These are phyloP conservation scores for Cornus suecica DNA, from an alignment of 148 eudicot genomes.

Conservation along the genomic window DNA sequence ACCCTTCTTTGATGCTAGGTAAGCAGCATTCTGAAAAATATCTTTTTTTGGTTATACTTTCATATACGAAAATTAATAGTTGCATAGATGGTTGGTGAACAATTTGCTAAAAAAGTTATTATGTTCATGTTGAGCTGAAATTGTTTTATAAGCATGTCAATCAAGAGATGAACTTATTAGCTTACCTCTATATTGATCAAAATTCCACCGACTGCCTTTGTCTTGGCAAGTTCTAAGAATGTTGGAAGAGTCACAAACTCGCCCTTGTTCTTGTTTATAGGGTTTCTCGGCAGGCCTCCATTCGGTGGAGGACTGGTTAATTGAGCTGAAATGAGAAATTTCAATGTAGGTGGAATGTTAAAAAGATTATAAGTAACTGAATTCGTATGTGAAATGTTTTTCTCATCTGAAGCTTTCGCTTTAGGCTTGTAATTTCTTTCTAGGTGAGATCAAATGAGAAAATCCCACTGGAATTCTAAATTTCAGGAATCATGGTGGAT, in stretches of 20 bases:
- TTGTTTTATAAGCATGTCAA: background rate
- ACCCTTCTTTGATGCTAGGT: conserved; percentile 75
- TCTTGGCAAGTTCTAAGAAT: conserved; percentile 82
- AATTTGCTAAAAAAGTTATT: background rate
- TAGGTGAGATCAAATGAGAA: conserved; percentile 86
- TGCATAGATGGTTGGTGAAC: no score
- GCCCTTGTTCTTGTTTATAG: conserved; percentile 64
- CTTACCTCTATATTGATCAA: conserved; percentile 66
- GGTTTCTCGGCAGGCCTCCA: conserved; percentile 57
- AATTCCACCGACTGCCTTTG: conserved; percentile 62
- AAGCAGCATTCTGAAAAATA: conserved; percentile 78
- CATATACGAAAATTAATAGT: no score
- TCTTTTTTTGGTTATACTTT: no score
- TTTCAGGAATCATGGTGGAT: conserved; percentile 55
- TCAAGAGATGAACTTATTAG: background rate
- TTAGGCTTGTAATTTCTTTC: conserved; percentile 68
- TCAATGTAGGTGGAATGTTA: background rate
- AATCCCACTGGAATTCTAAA: conserved; percentile 60
- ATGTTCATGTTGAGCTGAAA: background rate
- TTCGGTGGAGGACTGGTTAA: conserved; percentile 31
- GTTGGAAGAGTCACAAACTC: conserved; percentile 63
- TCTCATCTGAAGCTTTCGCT: conserved; percentile 43
- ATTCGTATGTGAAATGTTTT: background rate
- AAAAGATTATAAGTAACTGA: background rate
- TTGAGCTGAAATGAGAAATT: conserved; percentile 52